Base-by-base conservation (phyloP, 345 rosid genomes). In the Populus tremula region DNA sequence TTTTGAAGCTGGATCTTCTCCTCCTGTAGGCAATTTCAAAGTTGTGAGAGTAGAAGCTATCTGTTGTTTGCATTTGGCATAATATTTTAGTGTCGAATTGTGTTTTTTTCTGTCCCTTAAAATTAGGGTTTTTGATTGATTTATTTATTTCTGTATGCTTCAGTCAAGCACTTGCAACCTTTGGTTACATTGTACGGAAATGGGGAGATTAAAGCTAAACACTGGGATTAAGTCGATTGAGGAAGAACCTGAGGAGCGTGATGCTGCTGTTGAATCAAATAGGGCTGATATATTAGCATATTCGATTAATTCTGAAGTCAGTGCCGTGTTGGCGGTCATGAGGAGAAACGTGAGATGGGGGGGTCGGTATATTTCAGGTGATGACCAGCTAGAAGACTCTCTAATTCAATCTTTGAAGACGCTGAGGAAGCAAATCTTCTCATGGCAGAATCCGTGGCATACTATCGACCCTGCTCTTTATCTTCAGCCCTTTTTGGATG, bases 291-390 rank as follows among this genome's bases (percentile, higher is more conserved):
- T 92, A 82, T 74, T 92, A 82, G 91, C 94, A 33, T 95, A 96
- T 85, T 87, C 90, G 90, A 90, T 96, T 72, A 93, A 92, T 83
- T 85, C 95, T 0, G 99, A 96, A 84, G 84, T 92, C 72, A 92
- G 96, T 85, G 97, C 97, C 49, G 99, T 96, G 43, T 89, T 96
- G 88, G 92, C 99, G 9, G 91, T 93, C 64, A 93, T 96, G 99
- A 90, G 99, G 85, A 92, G 97, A 89, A 96, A 92, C 85, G 95
- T 92, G n/a, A 88, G 95, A 77, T 96, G 99, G 99, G 97, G 97
- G 21, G 95, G 94, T 79, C 97, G 92, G 64, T 96, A 93, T 70
- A 87, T 92, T 89, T 85, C 97, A 7, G 97, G 97, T 75, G 99
- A 96, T 78, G 99, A 93, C 82, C 98, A 93, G 75, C 85, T 93